Conservation (phyloP, 2,329 filamentous ascomycete genomes). For the Colletotrichum incanum region DNA sequence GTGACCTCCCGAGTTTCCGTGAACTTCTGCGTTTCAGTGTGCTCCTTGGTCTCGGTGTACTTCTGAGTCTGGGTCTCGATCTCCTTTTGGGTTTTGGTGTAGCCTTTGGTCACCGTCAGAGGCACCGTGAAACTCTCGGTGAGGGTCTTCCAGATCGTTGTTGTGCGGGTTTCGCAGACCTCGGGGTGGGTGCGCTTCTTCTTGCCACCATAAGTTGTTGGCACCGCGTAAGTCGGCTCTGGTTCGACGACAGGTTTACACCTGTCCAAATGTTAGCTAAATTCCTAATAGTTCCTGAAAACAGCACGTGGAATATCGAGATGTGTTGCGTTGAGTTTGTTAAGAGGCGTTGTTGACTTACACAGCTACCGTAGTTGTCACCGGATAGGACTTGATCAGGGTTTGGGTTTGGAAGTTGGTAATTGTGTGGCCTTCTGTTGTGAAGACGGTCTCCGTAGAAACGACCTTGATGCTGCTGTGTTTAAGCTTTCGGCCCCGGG, state of each 20-base stretch:
- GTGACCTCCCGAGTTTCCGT: constrained; percentile 26
- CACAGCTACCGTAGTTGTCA: constrained; percentile 42
- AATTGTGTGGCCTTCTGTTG: constrained; percentile 32
- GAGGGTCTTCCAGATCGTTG: constrained; percentile 43
- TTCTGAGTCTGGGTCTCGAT: constrained; percentile 25
- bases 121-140: constrained; percentile 24
- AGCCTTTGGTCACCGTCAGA: constrained; percentile 24
- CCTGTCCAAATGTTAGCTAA: constrained; percentile 12
- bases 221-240: constrained; percentile 10
- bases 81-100: constrained; percentile 33
- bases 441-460: constrained; percentile 37
- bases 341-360: constrained; percentile 5
- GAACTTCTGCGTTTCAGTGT: constrained; percentile 1
- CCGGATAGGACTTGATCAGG: constrained; percentile 38
- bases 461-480: constrained; percentile 12
- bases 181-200: constrained; percentile 29
- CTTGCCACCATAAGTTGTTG: constrained; percentile 19
- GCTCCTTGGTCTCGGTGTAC: constrained; percentile 30
- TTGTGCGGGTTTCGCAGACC: constrained; percentile 43
- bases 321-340: not conserved
- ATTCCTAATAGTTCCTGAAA: not conserved
- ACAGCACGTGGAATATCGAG: not conserved
- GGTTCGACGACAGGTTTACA: constrained; percentile 27
- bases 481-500: not conserved
- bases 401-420: constrained; percentile 38